Percentiles rank a stretch among this genome's conserved stretches.
phyloP scores from a whole-genome alignment of 2,329 filamentous ascomycete genomes.

The Microsporum ferrugineum region DNA sequence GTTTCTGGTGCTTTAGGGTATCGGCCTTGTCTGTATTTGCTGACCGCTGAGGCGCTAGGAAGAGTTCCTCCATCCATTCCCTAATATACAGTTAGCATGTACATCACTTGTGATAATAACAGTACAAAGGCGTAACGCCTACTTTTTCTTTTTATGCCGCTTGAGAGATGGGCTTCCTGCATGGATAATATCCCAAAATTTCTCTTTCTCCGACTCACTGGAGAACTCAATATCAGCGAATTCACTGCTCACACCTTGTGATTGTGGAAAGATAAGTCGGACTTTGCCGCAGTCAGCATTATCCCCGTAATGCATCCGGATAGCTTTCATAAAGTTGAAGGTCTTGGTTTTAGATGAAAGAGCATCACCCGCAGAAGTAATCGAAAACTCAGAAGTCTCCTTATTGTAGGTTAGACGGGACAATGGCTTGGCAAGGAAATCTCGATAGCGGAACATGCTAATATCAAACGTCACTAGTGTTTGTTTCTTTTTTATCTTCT shows the following conservation, averaged over 20 bases:
- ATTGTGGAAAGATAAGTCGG: slow-evolving; percentile 20
- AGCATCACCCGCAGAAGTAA: not conserved
- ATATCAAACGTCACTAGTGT: slow-evolving; percentile 2
- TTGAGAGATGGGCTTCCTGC: slow-evolving; percentile 1
- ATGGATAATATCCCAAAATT: slow-evolving; percentile 5
- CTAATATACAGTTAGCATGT: slow-evolving; percentile 16
- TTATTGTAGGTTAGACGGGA: slow-evolving; percentile 5
- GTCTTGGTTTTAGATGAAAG: not conserved
- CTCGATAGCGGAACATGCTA: slow-evolving; percentile 1
- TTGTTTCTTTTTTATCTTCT: not conserved
- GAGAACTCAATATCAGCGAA: slow-evolving; percentile 7
- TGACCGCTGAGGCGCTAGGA: slow-evolving; percentile 13
- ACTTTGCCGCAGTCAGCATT: slow-evolving; percentile 20
- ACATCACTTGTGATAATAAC: not conserved
- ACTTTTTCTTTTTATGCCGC: slow-evolving; percentile 4
- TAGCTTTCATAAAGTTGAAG: slow-evolving; percentile 17
- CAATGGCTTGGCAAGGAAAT: not conserved
- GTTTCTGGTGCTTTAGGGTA: not conserved
- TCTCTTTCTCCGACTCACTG: slow-evolving; percentile 1
- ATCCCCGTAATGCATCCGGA: slow-evolving; percentile 15
- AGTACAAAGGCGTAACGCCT: not conserved
- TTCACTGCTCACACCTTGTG: slow-evolving; percentile 4
- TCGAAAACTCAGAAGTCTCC: not conserved
- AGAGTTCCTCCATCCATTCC: slow-evolving; percentile 25
- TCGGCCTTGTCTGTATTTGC: not conserved